Percentiles rank a stretch among this genome's conserved stretches.
Evolutionary conservation across 306 rosid species (phyloP).

Genomic region (Quercus suber): DNA sequence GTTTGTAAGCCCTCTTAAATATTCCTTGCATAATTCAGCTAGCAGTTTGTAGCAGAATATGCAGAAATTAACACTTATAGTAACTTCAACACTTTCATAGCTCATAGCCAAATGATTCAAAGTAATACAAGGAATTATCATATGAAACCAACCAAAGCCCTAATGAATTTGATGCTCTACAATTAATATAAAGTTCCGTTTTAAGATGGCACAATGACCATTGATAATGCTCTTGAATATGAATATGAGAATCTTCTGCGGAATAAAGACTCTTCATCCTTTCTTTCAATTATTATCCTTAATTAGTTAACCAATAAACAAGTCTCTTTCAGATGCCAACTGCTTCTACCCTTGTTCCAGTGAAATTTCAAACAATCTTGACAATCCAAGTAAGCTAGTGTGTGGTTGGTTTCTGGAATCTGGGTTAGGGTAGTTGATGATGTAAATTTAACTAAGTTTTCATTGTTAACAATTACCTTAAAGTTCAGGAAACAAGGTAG

Average conservation of each 20-base stretch:
- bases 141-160: background rate
- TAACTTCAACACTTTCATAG: background rate
- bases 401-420: background rate
- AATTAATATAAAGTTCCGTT: background rate
- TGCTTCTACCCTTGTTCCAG: background rate
- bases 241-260: background rate
- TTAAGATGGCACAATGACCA: background rate
- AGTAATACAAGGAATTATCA: background rate
- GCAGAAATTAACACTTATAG: background rate
- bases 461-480: background rate
- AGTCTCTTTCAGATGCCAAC: background rate
- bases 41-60: background rate
- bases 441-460: background rate
- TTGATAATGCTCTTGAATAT: background rate
- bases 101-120: background rate
- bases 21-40: background rate
- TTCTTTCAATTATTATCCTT: background rate
- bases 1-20: too few relatives aligned
- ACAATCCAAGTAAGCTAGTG: background rate
- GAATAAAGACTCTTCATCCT: background rate
- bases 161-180: background rate
- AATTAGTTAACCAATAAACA: background rate
- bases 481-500: background rate
- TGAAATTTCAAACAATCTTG: background rate
- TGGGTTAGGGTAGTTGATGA: background rate